phyloP scores from a whole-genome alignment of 2,329 filamentous ascomycete genomes.

The Diplodia intermedia region DNA sequence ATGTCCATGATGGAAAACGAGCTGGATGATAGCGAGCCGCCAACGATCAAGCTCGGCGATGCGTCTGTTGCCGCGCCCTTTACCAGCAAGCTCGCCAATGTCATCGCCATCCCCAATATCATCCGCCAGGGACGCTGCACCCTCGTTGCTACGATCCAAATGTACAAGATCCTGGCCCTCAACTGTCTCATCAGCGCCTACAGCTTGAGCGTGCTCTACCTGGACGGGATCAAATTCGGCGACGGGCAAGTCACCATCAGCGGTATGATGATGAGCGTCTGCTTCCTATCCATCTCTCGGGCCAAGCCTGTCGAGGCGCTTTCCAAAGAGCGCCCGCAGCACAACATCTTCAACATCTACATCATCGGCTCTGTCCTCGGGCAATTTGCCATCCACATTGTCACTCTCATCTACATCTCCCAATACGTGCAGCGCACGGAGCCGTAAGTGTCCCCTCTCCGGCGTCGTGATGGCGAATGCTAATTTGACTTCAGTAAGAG shows the following conservation, averaged over 20 bases:
- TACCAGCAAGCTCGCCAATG: constrained; percentile 95
- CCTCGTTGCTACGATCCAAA: constrained; percentile 96
- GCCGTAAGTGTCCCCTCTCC: constrained; percentile 68
- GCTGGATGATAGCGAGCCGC: constrained; percentile 86
- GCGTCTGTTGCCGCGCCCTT: constrained; percentile 97
- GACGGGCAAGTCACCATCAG: constrained; percentile 98
- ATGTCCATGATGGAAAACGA: constrained; percentile 88
- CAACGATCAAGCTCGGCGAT: constrained; percentile 95
- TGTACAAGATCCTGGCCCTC: constrained; percentile 99
- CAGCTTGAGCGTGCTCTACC: constrained; percentile 92
- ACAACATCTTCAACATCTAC: constrained; percentile 99
- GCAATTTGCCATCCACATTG: constrained; percentile 95
- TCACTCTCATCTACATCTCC: constrained; percentile 91
- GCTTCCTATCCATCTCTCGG: constrained; percentile 97
- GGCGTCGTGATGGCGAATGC: constrained; percentile 55
- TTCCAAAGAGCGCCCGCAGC: constrained; percentile 95
- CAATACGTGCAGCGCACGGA: constrained; percentile 84
- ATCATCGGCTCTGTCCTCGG: constrained; percentile 97
- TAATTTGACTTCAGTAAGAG: constrained; percentile 53
- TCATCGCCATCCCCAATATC: constrained; percentile 96
- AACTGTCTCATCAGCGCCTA: constrained; percentile 99
- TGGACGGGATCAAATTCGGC: constrained; percentile 98
- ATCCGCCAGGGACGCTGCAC: constrained; percentile 97
- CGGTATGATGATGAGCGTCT: constrained; percentile 99
- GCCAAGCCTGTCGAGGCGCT: constrained; percentile 94